These are phyloP conservation scores for Teratosphaeria viscida DNA, from an alignment of 2,329 filamentous ascomycete species.

Conservation along the genomic window DNA sequence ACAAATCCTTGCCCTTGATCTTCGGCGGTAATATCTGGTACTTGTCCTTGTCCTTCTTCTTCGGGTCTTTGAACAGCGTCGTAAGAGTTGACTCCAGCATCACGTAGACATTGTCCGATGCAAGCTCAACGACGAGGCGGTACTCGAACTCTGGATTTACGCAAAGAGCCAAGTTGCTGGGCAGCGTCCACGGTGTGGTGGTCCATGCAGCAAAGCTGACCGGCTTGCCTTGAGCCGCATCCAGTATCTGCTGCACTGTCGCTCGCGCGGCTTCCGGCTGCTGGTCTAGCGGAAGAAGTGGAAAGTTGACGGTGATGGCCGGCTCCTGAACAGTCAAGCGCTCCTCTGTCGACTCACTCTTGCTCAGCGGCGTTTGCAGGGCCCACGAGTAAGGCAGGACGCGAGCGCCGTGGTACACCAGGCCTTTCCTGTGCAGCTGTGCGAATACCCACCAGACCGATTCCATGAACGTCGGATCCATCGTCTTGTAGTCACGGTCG, in stretches of 20 bases:
- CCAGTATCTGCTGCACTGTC: constrained; percentile 20
- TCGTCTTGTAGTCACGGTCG: constrained; percentile 96
- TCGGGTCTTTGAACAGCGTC: constrained; percentile 86
- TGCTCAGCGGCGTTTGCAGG: constrained; percentile 78
- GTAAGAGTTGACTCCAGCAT: constrained; percentile 70
- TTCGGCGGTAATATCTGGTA: constrained; percentile 66
- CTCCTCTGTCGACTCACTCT: constrained; percentile 90
- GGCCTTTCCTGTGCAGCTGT: constrained; percentile 77
- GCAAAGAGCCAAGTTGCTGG: constrained; percentile 67
- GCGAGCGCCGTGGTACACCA: constrained; percentile 80
- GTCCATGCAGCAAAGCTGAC: constrained; percentile 78
- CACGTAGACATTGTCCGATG: constrained; percentile 72
- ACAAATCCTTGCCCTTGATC: constrained; percentile 72
- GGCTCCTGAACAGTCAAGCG: constrained; percentile 90
- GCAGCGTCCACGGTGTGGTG: constrained; percentile 78
- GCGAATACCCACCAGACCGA: constrained; percentile 96
- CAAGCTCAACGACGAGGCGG: constrained; percentile 74
- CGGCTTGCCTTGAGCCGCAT: constrained; percentile 42
- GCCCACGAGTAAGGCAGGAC: constrained; percentile 95
- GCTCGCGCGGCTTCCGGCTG: constrained; percentile 19
- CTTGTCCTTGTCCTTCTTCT: constrained; percentile 71
- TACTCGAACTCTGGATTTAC: constrained; percentile 79
- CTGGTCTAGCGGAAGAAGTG: constrained; percentile 44
- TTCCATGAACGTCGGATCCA: constrained; percentile 95
- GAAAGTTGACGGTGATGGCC: constrained; percentile 79